phyloP scores from a whole-genome alignment of 352 stramenopile genomes.

The Lagenidium giganteum region DNA sequence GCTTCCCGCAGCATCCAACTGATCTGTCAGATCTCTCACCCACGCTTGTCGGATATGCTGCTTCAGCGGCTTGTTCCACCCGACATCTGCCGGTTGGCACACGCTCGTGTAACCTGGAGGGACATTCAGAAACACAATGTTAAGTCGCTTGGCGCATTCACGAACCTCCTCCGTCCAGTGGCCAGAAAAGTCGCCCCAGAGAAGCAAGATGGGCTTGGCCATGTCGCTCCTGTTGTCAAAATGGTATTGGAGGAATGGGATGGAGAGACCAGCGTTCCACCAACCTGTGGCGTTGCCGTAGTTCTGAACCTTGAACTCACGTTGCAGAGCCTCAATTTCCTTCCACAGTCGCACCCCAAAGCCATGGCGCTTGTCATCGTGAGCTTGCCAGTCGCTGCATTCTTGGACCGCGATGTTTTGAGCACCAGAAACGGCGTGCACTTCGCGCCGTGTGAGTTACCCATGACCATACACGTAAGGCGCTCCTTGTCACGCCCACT shows the following conservation, averaged over 20 bases:
- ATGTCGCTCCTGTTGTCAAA: constrained; percentile 8
- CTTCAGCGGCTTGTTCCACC: constrained; percentile 8
- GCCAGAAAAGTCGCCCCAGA: too few species aligned
- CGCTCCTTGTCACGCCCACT: constrained; percentile 20
- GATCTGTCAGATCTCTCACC: too few species aligned
- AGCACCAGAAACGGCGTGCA: constrained; percentile 20
- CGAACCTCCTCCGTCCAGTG: not conserved
- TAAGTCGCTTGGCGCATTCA: not conserved
- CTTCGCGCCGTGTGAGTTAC: constrained; percentile 18
- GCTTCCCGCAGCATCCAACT: too few species aligned
- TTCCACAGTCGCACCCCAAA: constrained; percentile 8
- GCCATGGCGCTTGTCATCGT: not conserved
- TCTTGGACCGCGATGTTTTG: constrained; percentile 13
- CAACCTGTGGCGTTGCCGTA: constrained; percentile 11
- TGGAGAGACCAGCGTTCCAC: constrained; percentile 10
- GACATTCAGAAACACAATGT: not conserved
- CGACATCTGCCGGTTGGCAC: constrained; percentile 6
- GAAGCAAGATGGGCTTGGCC: constrained; percentile 5
- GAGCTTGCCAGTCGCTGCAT: too few species aligned
- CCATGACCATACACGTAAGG: constrained; percentile 19
- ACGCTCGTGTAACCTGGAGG: constrained; percentile 4
- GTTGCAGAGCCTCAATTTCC: not conserved
- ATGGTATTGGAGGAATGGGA: constrained; percentile 8
- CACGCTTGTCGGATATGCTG: not conserved
- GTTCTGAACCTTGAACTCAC: constrained; percentile 3